Evolutionary conservation across 495 filamentous ascomycete genomes (phyloP).

Genomic region (Hyaloscypha hepaticicola): DNA sequence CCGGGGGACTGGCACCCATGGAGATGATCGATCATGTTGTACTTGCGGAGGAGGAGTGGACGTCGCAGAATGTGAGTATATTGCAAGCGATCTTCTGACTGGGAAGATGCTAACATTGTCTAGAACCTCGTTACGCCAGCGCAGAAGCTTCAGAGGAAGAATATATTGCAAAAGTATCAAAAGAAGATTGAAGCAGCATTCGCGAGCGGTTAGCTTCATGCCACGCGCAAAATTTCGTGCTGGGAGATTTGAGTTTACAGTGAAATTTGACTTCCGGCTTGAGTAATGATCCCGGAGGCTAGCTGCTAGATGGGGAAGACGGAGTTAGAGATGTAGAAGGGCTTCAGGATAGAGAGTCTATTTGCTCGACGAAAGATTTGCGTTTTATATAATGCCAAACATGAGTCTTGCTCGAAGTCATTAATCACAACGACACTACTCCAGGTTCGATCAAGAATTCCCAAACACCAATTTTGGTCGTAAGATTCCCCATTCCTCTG

Average conservation of each 20-base stretch:
- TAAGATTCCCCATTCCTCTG: neutral
- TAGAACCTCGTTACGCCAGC: constrained; percentile 66
- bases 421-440: too few relatives aligned
- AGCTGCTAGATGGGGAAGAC: too few relatives aligned
- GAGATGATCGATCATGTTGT: constrained; percentile 93
- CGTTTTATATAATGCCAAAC: too few relatives aligned
- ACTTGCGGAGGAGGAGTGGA: constrained; percentile 95
- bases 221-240: neutral
- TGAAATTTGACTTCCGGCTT: too few relatives aligned
- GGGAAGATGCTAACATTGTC: constrained; percentile 24
- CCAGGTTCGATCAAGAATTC: neutral
- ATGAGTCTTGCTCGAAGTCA: too few relatives aligned
- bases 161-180: constrained; percentile 61
- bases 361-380: too few relatives aligned
- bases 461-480: neutral
- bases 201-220: neutral
- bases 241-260: neutral
- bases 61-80: constrained; percentile 81
- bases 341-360: too few relatives aligned
- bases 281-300: too few relatives aligned
- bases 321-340: too few relatives aligned
- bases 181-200: constrained; percentile 62
- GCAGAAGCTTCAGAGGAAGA: constrained; percentile 70
- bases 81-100: neutral
- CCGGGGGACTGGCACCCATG: constrained; percentile 73